Base-by-base conservation (phyloP, 1,139 yeast species). In the Schwanniomyces etchellsii region DNA sequence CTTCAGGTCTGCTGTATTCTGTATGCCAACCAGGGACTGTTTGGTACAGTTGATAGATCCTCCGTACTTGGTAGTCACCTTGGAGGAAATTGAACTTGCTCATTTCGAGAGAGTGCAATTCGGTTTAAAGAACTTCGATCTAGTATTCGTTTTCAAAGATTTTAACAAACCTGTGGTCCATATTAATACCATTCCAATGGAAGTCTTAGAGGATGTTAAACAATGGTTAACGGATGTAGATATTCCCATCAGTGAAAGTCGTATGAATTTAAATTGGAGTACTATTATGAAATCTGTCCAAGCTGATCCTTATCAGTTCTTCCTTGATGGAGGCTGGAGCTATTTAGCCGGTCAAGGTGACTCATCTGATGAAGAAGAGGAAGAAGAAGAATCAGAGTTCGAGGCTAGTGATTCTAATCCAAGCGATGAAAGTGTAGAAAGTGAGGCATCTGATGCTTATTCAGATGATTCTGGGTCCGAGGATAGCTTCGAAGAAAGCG, bases 1-100 rank as follows among this genome's bases (percentile, higher is more conserved):
- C 23, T 84, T 82, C 58, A 75, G 98, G 50, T 84, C 96, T 5
- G 84, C 95, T 13, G 96, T 91, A 15, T 78, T 83, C 50, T 81
- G 96, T 72, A 85, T 91, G 77, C 99, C 99, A 21, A 88, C 98
- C 0, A 81, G 97, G 48, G 97, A 91, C 55, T 91, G 97, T 67
- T 72, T 91, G 47, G 83, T 91, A 30, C 97, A 89, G 62, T 72
- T 93, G 43, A 77, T 89, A 38, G 98, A 91, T 52, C 94, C 96
- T 5, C 98, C 98, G 28, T 93, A 89, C 52, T 64, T 89, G 54
- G 97, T 91, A 24, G 80, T 91, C 21, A 85, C 95, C 3, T 67
- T 91, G 42, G 88, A 80, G 44, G 98, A 91, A 49, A 84, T 91
- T 42, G 99, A 91, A 62, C 70, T 91, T 38, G 96, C 95, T 11